Base-by-base conservation (phyloP, 441 rosid genomes). In the Lepidium campestre region DNA sequence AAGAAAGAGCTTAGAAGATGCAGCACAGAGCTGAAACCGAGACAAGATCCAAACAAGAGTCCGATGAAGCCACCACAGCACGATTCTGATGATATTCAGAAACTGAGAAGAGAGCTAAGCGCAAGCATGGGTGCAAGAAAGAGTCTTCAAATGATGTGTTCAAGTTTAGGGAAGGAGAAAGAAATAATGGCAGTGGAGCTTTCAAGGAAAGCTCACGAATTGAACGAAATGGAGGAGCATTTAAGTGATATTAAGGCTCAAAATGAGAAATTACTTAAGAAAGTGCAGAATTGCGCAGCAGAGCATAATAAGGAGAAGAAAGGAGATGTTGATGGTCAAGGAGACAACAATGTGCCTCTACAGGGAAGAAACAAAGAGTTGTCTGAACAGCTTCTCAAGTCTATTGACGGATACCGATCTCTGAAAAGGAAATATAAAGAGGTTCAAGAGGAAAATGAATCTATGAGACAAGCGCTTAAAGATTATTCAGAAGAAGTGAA, bases 151-250 rank as follows among this genome's bases (percentile, higher is more conserved):
- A 76, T 86, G 47, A 79, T 91, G 88, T 87, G 96, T 65, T 82
- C 87, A 11, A 84, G 97, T 83, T 68, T 91, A 71, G 98, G 98
- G 22, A 83, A 86, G 46, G 98, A 91, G 76, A 91, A 85, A 78
- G 89, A 81, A 45, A 85, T 89, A 18, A 91, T 91, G 87, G 86
- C 92, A 0, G 14, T 62, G 0, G 96, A 89, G 70, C 85, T 91
- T 35, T 75, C 93, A 0, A 83, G 71, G 37, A 89, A 82, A 74
- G 89, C 82, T 53, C 82, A 81, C 10, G 91, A 89, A 59, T 22
- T 83, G 65, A 77, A 35, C 1, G 94, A 53, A 59, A 74, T 79
- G 85, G 96, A 91, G 70, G 94, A 91, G 63, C 82, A 80, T 62
- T 67, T 87, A 50, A 72, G 71, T 50, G 92, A 84, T 44, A 81